A percentile compares a stretch with the other conserved stretches of the same genome.
Conservation (phyloP, 1,139 yeast genomes). For the Zygosaccharomyces sapae region DNA sequence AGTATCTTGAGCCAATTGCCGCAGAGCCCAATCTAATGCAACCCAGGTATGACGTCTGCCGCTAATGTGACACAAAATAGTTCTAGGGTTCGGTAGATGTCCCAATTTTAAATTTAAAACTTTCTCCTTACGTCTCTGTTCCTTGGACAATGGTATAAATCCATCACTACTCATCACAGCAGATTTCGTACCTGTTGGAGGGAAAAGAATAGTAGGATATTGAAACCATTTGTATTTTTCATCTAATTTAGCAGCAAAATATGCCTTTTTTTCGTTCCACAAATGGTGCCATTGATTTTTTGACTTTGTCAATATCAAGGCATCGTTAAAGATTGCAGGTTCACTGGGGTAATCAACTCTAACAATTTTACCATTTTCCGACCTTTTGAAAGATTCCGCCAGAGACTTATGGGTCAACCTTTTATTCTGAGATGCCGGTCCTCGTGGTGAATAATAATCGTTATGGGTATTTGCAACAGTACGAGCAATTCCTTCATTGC, state of each 20-base stretch:
- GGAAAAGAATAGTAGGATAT: conserved; percentile 24
- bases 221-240: conserved; percentile 17
- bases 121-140: conserved; percentile 25
- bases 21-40: conserved; percentile 64
- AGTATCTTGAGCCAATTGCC: conserved; percentile 51
- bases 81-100: conserved; percentile 42
- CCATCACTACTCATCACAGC: conserved; percentile 20
- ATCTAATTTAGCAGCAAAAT: conserved; percentile 19
- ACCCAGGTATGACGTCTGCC: conserved; percentile 80
- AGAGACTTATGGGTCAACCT: conserved; percentile 11
- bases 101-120: conserved; percentile 26
- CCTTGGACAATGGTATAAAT: conserved; percentile 25
- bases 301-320: conserved; percentile 28
- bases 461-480: conserved; percentile 17
- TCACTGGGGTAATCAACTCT: conserved; percentile 36
- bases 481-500: conserved; percentile 24
- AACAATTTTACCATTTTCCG: conserved; percentile 28
- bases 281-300: conserved; percentile 23
- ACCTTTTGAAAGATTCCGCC: conserved; percentile 20
- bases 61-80: conserved; percentile 58
- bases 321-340: conserved; percentile 31
- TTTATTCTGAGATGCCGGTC: conserved; percentile 19
- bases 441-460: conserved; percentile 16
- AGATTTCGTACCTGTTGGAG: conserved; percentile 8
- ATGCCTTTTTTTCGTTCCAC: conserved; percentile 24